A percentile compares a stretch with the other conserved stretches of the same genome.
These are phyloP conservation scores for Aechmea fasciata DNA, from an alignment of 176 grass and related monocot species.

Conservation along the genomic window DNA sequence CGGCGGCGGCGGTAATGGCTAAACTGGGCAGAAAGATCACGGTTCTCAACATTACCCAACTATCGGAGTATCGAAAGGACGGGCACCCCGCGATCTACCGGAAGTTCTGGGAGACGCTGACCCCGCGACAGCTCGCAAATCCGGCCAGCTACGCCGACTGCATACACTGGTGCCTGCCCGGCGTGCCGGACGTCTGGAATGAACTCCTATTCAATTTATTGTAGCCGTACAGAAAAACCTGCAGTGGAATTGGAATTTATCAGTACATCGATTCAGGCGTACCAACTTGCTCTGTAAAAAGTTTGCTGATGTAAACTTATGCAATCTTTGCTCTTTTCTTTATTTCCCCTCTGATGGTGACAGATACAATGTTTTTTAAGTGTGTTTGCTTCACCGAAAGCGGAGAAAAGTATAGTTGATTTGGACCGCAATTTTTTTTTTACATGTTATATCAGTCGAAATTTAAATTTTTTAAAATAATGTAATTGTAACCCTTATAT, in stretches of 20 bases:
- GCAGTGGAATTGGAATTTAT: not conserved
- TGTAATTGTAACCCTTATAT: too few relatives aligned
- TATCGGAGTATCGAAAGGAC: slow-evolving; percentile 14
- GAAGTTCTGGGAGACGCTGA: slow-evolving; percentile 9
- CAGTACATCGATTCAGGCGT: not conserved
- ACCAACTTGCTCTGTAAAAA: too few relatives aligned
- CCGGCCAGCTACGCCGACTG: slow-evolving; percentile 15
- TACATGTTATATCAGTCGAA: too few relatives aligned
- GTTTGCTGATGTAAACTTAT: too few relatives aligned
- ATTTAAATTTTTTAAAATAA: too few relatives aligned
- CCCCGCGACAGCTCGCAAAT: slow-evolving; percentile 12
- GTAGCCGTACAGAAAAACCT: not conserved
- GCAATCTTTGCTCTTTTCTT: too few relatives aligned
- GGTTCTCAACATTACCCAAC: slow-evolving; percentile 11
- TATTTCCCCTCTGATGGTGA: too few relatives aligned
- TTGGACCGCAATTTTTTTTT: too few relatives aligned
- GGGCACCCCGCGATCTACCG: slow-evolving; percentile 14
- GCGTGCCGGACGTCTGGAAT: slow-evolving; percentile 16
- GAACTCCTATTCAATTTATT: slow-evolving; percentile 12
- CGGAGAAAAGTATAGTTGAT: too few relatives aligned
- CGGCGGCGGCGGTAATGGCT: slow-evolving; percentile 6
- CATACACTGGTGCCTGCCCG: slow-evolving; percentile 19
- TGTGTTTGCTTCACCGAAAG: too few relatives aligned
- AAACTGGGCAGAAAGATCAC: not conserved
- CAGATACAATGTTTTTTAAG: too few relatives aligned